Base-by-base conservation (phyloP, 768 basidiomycete genomes). In the Hemileccinum rubropunctum region DNA sequence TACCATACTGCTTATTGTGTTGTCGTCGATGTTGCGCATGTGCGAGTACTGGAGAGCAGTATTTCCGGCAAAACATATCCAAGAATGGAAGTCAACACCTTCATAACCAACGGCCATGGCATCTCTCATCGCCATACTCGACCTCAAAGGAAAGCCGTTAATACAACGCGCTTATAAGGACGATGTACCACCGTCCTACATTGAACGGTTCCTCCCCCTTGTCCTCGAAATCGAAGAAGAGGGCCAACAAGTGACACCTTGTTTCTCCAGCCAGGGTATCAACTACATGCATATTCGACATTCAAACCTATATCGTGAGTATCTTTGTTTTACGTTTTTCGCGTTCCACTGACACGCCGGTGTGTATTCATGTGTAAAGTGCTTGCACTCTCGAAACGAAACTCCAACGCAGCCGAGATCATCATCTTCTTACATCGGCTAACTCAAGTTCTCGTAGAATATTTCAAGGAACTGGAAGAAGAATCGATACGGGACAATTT, bases 201-300 rank as follows among this genome's bases (percentile, higher is more conserved):
- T 99, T 58, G 97, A 98, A 65, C 83, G 90, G 40, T 98, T 99
- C 67, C 78, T 98, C 32, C 95, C 95, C 0, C 80, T 97, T 26
- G 74, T 98, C 21, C 82, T 98, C 32, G 95, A 99, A 26, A 86
- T 97, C 64, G 95, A 99, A 70, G 95, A 99, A 74, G 97, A 99
- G 51, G 92, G 91, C 32, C 87, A 93, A 58, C 93, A 93, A 61
- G 88, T 98, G 23, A 94, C 92, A 6, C 97, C 97, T 1, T 98
- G 95, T 72, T 91, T 99, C 76, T 90, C 95, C 4, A 86, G 81
- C 56, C 89, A 94, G 61, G 95, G 95, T 13, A 76, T 98, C 73
- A 98, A 98, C 70, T 99, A 95, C 73, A 89, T 98, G 86, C 94
- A 99, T 68, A 98, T 99, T 64, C 81, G 95, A 26, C 95, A 98